phyloP scores from a whole-genome alignment of 495 filamentous ascomycete species.

The Aspergillus leporis region DNA sequence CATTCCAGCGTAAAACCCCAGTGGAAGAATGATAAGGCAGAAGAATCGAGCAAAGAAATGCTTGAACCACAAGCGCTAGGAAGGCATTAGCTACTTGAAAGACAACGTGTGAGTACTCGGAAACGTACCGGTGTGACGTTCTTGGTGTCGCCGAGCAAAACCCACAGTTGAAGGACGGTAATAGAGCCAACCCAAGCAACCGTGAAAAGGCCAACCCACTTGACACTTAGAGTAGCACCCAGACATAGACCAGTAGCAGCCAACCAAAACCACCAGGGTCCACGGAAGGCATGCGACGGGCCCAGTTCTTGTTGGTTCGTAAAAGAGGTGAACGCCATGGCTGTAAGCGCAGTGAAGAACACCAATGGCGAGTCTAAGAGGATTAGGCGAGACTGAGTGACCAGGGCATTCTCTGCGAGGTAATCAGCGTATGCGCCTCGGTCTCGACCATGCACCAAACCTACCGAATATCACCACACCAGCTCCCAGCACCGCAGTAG shows the following conservation, averaged over 20 bases:
- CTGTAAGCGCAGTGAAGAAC: slow-evolving; percentile 90
- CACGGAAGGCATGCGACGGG: slow-evolving; percentile 77
- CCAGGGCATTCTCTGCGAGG: slow-evolving; percentile 79
- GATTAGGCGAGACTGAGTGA: slow-evolving; percentile 93
- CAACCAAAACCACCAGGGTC: slow-evolving; percentile 98
- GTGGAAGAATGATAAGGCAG: slow-evolving; percentile 87
- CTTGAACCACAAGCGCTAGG: slow-evolving; percentile 81
- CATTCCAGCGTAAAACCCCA: slow-evolving; percentile 91
- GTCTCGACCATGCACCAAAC: slow-evolving; percentile 19
- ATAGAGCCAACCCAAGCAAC: slow-evolving; percentile 96
- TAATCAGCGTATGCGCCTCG: slow-evolving; percentile 10
- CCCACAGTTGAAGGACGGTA: slow-evolving; percentile 90
- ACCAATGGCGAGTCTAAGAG: slow-evolving; percentile 94
- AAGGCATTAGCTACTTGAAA: neutral
- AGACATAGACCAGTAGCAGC: slow-evolving; percentile 80
- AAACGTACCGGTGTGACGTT: slow-evolving; percentile 70
- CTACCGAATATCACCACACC: slow-evolving; percentile 87
- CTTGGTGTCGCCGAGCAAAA: slow-evolving; percentile 83
- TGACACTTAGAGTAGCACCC: slow-evolving; percentile 91
- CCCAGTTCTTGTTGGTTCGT: slow-evolving; percentile 96
- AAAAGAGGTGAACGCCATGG: slow-evolving; percentile 86
- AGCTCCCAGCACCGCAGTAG: slow-evolving; percentile 78
- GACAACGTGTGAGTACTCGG: neutral
- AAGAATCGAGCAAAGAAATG: slow-evolving; percentile 90
- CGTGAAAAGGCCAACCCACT: slow-evolving; percentile 98